phyloP scores from a whole-genome alignment of 768 basidiomycete genomes.

The Tricholoma terreum region DNA sequence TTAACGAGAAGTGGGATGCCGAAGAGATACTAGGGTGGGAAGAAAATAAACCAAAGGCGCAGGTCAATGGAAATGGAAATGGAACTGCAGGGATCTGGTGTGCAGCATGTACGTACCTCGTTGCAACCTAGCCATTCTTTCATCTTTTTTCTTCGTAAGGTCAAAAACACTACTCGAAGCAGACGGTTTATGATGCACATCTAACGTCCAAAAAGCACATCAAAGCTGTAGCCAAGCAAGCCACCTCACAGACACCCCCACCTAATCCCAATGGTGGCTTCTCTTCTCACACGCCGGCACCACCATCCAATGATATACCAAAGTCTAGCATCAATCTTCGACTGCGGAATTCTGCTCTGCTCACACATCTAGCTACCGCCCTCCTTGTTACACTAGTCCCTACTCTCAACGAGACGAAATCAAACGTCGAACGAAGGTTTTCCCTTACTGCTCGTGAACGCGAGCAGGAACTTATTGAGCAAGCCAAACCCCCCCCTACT shows the following conservation, averaged over 20 bases:
- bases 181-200: conserved; percentile 97
- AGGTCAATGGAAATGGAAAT: conserved; percentile 46
- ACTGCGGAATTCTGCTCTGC: conserved; percentile 61
- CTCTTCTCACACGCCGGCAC: conserved; percentile 25
- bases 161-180: conserved; percentile 93
- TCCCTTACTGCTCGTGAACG: conserved; percentile 97
- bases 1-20: conserved; percentile 77
- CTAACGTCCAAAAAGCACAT: conserved; percentile 93
- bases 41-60: conserved; percentile 37
- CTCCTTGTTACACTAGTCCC: conserved; percentile 63
- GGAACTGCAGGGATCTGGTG: conserved; percentile 82
- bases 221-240: conserved; percentile 82
- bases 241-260: conserved; percentile 41
- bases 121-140: conserved; percentile 1
- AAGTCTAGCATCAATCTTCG: conserved; percentile 46
- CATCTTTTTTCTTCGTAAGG: conserved; percentile 44
- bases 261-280: conserved; percentile 56
- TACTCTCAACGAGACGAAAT: conserved; percentile 84
- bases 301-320: conserved; percentile 9
- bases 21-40: conserved; percentile 80
- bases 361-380: conserved; percentile 66
- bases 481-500: conserved; percentile 49
- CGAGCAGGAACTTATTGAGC: conserved; percentile 87
- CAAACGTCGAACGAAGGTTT: conserved; percentile 94
- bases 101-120: conserved; percentile 68